phyloP scores from a whole-genome alignment of 768 basidiomycete genomes.

The Neoboletus magnificus region DNA sequence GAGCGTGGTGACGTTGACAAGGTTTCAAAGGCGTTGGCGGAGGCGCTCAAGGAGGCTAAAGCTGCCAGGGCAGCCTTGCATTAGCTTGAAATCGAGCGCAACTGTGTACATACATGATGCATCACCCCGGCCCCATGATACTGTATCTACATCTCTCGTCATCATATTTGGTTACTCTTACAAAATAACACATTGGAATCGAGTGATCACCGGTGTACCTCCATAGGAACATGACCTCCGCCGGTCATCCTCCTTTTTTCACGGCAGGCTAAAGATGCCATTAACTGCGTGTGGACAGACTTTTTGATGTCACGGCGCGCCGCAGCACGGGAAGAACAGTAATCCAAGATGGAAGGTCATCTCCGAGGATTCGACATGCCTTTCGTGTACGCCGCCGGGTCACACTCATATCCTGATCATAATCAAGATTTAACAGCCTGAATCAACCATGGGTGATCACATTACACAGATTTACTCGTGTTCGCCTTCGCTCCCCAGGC shows the following conservation, averaged over 20 bases:
- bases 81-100: neutral
- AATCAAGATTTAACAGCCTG: too few relatives aligned
- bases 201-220: neutral
- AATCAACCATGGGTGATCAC: too few relatives aligned
- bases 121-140: neutral
- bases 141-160: neutral
- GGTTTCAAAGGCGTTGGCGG: slow-evolving; percentile 63
- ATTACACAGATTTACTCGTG: too few relatives aligned
- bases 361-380: neutral
- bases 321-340: neutral
- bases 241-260: neutral
- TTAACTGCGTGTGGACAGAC: neutral
- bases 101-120: neutral
- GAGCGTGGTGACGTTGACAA: slow-evolving; percentile 73
- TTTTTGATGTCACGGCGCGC: neutral
- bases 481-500: too few relatives aligned
- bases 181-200: neutral
- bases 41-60: slow-evolving; percentile 43
- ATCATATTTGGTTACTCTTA: neutral
- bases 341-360: neutral
- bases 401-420: too few relatives aligned
- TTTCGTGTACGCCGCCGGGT: neutral
- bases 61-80: slow-evolving; percentile 12
- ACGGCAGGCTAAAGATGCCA: neutral
- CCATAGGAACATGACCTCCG: neutral